Base-by-base conservation (phyloP, 2,329 filamentous ascomycete genomes). In the Aphanocladium album region DNA sequence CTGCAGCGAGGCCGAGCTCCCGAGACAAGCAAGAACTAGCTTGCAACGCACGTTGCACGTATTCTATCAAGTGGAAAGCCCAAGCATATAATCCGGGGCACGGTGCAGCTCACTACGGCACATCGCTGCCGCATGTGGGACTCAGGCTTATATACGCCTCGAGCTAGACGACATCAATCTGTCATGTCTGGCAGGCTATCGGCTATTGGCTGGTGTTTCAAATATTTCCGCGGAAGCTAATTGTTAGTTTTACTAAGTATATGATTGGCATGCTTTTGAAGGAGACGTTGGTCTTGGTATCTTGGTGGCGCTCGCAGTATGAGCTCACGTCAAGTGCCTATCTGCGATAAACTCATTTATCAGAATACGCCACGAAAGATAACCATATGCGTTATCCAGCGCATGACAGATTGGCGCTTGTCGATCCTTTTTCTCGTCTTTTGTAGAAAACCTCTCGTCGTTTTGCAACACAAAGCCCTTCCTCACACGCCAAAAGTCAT, bases 21-120 rank as follows among this genome's bases (percentile, higher is more conserved):
- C 47, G 25, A n/a, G 50, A 53, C 39, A 37, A 59, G 27, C 5
- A 45, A 52, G 4, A 25, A 11, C 35, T 30, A 25, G 33, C 19
- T 41, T 57, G 33, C 6, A n/a, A 23, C 11, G n/a, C 14, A 58
- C 19, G 43, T 25, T n/a, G 6, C 43, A 23, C 14, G 17, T 30
- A 16, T 17, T 19, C 4, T 4, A 45, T 25, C 27, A 14, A 9
- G 50, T 43, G 33, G 39, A 8, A 53, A 47, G 14, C 7, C 17
- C 41, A 21, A 17, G 3, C 50, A 60, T 60, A 60, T 60, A 54
- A 25, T 45, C 47, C 39, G 23, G 30, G 19, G 39, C 53, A 57
- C 16, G 43, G 27, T 57, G 52, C 53, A 37, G 57, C 53, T 61
- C 33, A 61, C 23, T 56, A 61, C 52, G 52, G 53, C 53, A 57